Conservation (phyloP, 345 rosid species). For the Gossypium mustelinum region DNA sequence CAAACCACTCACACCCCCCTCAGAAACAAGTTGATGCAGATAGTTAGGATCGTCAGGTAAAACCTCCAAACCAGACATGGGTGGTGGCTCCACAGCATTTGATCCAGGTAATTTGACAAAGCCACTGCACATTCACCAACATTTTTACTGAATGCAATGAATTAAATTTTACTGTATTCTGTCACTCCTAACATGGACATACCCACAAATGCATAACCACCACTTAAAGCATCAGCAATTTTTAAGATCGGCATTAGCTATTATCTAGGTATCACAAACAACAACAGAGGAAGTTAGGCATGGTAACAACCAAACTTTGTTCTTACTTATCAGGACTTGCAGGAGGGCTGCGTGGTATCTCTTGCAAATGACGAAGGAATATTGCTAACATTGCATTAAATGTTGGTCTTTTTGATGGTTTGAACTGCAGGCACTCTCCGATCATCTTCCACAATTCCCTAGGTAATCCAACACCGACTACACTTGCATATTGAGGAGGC, state of each 20-base stretch:
- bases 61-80: slow-evolving; percentile 42
- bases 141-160: background rate
- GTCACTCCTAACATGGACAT: background rate
- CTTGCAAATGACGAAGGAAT: slow-evolving; percentile 89
- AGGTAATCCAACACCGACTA: slow-evolving; percentile 94
- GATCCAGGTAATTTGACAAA: slow-evolving; percentile 44
- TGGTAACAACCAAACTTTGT: background rate
- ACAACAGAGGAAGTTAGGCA: background rate
- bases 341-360: slow-evolving; percentile 85
- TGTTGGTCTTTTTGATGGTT: slow-evolving; percentile 78
- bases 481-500: slow-evolving; percentile 95
- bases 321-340: slow-evolving; percentile 89
- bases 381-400: slow-evolving; percentile 84
- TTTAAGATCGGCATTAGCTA: background rate
- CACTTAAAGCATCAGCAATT: background rate
- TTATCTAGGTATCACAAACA: background rate
- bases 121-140: slow-evolving; percentile 46
- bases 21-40: slow-evolving; percentile 69
- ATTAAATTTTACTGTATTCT: background rate
- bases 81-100: slow-evolving; percentile 46
- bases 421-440: slow-evolving; percentile 92
- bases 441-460: slow-evolving; percentile 94
- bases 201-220: background rate
- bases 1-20: slow-evolving; percentile 71
- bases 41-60: slow-evolving; percentile 50